Conservation (phyloP, 2,329 filamentous ascomycete genomes). For the Colletotrichum tanaceti region DNA sequence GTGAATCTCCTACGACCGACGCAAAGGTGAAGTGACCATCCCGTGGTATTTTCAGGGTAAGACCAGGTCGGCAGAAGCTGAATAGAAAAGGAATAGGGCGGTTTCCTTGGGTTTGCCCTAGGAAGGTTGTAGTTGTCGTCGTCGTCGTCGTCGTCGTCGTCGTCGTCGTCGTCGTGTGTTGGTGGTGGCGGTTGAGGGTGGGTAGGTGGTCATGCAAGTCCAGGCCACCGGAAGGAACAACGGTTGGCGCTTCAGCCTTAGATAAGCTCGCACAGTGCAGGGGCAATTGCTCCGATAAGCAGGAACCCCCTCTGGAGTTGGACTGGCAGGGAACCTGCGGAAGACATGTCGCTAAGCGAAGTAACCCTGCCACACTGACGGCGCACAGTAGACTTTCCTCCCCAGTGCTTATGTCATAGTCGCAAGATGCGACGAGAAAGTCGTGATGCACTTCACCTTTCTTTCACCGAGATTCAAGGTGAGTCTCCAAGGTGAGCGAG, state of each 20-base stretch:
- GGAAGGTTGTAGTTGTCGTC: neutral
- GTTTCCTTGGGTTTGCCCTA: slow-evolving; percentile 2
- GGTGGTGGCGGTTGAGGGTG: slow-evolving; percentile 28
- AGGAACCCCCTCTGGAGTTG: slow-evolving; percentile 27
- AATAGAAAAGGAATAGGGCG: neutral
- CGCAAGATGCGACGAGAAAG: neutral
- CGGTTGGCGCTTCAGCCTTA: slow-evolving; percentile 25
- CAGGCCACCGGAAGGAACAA: slow-evolving; percentile 8
- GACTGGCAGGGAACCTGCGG: slow-evolving; percentile 10
- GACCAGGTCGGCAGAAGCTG: neutral
- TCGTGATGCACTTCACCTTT: slow-evolving; percentile 8
- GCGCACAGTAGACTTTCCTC: neutral
- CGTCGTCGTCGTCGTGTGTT: no score
- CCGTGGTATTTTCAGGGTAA: slow-evolving; percentile 1
- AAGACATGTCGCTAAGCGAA: slow-evolving; percentile 11
- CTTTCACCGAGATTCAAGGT: neutral
- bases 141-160: no score
- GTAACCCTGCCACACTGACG: slow-evolving; percentile 10
- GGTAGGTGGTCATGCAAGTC: neutral
- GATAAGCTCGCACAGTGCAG: slow-evolving; percentile 38
- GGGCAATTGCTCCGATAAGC: slow-evolving; percentile 33
- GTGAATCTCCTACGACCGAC: slow-evolving; percentile 31
- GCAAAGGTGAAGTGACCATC: slow-evolving; percentile 29
- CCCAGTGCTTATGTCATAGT: slow-evolving; percentile 35
- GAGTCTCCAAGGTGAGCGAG: neutral